phyloP scores from a whole-genome alignment of 2,329 filamentous ascomycete species.

The Hypoxylon sp. region DNA sequence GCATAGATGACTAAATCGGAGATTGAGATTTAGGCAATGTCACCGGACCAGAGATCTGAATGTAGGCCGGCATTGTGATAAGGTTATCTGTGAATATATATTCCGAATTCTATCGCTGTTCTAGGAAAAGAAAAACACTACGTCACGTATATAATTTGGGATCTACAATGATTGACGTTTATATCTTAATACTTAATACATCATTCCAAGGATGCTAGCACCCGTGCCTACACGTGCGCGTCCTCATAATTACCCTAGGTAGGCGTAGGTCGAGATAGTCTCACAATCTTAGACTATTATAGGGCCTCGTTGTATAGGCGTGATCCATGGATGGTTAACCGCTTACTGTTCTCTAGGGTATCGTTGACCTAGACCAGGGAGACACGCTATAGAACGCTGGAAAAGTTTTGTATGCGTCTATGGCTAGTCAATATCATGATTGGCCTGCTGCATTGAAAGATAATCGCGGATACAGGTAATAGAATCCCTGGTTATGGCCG shows the following conservation, averaged over 20 bases:
- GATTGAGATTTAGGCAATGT: slow-evolving; percentile 6
- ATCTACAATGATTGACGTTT: slow-evolving; percentile 1
- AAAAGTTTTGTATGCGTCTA: not conserved
- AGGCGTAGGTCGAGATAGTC: not conserved
- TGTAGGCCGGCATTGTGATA: slow-evolving; percentile 8
- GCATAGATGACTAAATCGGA: slow-evolving; percentile 23
- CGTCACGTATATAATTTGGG: slow-evolving; percentile 8
- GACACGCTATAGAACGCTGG: not conserved
- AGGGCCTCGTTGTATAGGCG: not conserved
- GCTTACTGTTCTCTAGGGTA: not conserved
- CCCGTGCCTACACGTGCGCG: not conserved
- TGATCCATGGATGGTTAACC: too few relatives aligned
- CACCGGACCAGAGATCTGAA: not conserved
- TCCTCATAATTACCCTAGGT: not conserved
- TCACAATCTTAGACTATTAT: not conserved
- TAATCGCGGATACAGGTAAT: too few relatives aligned
- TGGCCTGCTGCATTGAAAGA: not conserved
- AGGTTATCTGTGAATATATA: slow-evolving; percentile 16
- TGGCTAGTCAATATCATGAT: not conserved
- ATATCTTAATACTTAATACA: not conserved
- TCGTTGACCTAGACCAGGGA: not conserved
- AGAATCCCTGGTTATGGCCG: not conserved
- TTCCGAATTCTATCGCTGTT: slow-evolving; percentile 6
- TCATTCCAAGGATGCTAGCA: not conserved
- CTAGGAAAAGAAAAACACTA: slow-evolving; percentile 11